Base-by-base conservation (phyloP, 345 rosid genomes). In the Leavenworthia alabamica region DNA sequence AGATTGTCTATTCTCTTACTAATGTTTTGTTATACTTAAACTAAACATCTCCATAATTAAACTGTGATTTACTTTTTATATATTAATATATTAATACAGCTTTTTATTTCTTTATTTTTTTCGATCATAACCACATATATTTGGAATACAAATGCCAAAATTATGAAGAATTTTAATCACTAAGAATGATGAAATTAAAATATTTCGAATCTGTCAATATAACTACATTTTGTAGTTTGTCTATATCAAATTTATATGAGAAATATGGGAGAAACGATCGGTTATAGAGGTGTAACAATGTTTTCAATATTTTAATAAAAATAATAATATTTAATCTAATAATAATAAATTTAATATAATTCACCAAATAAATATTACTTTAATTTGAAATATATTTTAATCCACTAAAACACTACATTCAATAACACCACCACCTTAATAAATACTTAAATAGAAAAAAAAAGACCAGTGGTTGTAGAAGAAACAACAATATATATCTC, bases 1-100 rank as follows among this genome's bases (percentile, higher is more conserved):
- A 71, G 70, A 64, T 64, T 71, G 61, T 71, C 70, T 55, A 71
- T 64, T 71, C 35, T 71, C 55, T 47, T 57, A 63, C 41, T 63
- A 62, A 64, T 71, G 71, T 71, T 57, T 64, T 71, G 75, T 57
- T 64, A 50, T 49, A 31, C 66, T 44, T 58, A 50, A 58, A 50
- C 56, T 27, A 72, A 36, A 72, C 71, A 64, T 58, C 61, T 43
- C 40, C 70, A 42, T 71, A 28, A 42, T 58, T 63, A 31, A 56
- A 63, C 63, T 71, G 53, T 63, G 70, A n/a, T 39, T 56, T 64
- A 28, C 32, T 45, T 61, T 69, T 36, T 54, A 45, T 14, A 46
- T 55, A 43, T 47, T 15, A n/a, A n/a, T n/a, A n/a, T 20, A 7
- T 47, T 32, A 56, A 20, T 1, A n/a, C n/a, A n/a, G n/a, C 32